Conservation (phyloP, 495 filamentous ascomycete species). For the Cryomyces minteri region DNA sequence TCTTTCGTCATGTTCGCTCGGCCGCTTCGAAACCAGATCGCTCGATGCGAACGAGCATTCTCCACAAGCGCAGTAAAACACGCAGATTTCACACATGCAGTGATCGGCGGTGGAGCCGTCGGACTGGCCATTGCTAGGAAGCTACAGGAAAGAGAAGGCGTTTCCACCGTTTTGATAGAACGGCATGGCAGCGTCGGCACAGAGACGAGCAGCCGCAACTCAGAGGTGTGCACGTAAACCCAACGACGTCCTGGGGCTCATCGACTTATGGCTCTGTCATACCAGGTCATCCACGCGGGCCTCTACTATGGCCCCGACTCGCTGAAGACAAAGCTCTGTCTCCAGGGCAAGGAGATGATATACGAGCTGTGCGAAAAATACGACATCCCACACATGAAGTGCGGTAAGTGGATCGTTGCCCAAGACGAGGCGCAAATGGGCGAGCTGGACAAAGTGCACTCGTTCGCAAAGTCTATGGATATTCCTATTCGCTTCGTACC, state of each 20-base stretch:
- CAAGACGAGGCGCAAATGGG: constrained; percentile 53
- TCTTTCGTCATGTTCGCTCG: too few relatives aligned
- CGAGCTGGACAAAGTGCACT: constrained; percentile 44
- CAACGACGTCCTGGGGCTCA: neutral
- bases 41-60: constrained; percentile 6
- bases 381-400: constrained; percentile 49
- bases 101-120: constrained; percentile 82
- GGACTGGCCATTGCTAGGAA: constrained; percentile 74
- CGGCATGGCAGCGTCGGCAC: constrained; percentile 59
- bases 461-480: constrained; percentile 41
- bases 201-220: constrained; percentile 87
- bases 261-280: neutral
- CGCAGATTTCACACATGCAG: constrained; percentile 73
- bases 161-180: constrained; percentile 66
- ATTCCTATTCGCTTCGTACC: constrained; percentile 60
- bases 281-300: constrained; percentile 81
- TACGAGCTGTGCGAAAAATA: constrained; percentile 57
- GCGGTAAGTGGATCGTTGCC: constrained; percentile 90
- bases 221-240: constrained; percentile 38
- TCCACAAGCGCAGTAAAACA: constrained; percentile 9
- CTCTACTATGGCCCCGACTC: constrained; percentile 68
- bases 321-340: constrained; percentile 72
- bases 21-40: too few relatives aligned
- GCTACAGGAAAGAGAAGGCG: constrained; percentile 43
- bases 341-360: constrained; percentile 53